Percentiles rank a stretch among this genome's conserved stretches.
Evolutionary conservation across 805 yeast species (phyloP).

Genomic region (Lipomyces lipofer): DNA sequence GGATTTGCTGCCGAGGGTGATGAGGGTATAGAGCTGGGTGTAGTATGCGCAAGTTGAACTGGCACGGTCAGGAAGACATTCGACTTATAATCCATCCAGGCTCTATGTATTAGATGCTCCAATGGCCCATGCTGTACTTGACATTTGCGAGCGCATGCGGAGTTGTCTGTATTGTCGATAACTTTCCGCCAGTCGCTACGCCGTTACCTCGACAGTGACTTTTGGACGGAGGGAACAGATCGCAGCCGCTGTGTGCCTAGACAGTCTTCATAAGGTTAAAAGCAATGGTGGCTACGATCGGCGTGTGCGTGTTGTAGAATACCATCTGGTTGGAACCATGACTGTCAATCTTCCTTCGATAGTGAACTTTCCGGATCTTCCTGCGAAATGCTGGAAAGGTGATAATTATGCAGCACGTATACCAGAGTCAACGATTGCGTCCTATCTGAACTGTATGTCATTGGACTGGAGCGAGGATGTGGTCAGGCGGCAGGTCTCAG

Average conservation of each 20-base stretch:
- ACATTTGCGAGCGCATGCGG: neutral
- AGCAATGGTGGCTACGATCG: too few relatives aligned
- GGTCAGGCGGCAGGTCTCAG: neutral
- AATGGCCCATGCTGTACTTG: neutral
- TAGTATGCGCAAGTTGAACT: neutral
- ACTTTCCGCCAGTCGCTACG: too few relatives aligned
- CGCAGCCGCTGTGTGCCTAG: slow-evolving; percentile 3
- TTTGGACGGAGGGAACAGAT: neutral
- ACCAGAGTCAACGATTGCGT: neutral
- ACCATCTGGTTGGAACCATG: too few relatives aligned
- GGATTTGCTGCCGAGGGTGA: neutral
- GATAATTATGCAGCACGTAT: neutral
- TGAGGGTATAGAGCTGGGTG: neutral
- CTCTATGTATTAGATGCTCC: neutral
- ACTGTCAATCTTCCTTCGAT: too few relatives aligned
- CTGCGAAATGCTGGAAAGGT: too few relatives aligned
- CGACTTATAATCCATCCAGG: neutral
- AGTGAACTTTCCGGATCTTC: neutral
- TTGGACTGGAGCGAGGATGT: neutral
- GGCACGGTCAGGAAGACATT: neutral
- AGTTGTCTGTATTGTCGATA: neutral
- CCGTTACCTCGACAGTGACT: neutral
- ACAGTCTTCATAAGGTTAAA: neutral
- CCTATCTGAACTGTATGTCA: neutral
- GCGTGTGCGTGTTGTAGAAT: too few relatives aligned